A percentile compares a stretch with the other conserved stretches of the same genome.
Evolutionary conservation across 805 yeast species (phyloP).

Genomic region (Myxozyma neotropica): DNA sequence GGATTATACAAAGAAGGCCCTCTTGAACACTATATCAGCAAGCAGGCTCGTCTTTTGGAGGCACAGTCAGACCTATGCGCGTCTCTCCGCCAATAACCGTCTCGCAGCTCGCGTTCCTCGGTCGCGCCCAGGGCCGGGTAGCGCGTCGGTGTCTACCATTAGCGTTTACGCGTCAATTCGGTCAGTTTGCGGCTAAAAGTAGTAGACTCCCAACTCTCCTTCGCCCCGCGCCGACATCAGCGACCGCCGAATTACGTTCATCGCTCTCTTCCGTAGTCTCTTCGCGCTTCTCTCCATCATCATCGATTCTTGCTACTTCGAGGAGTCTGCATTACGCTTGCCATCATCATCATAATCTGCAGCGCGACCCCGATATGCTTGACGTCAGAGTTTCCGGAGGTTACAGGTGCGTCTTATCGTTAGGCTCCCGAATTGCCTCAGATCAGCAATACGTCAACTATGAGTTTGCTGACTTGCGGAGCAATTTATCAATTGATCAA

Average conservation of each 20-base stretch:
- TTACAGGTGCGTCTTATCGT: conserved; percentile 11
- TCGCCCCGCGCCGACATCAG: neutral
- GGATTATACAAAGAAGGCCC: too few species aligned
- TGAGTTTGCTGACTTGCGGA: neutral
- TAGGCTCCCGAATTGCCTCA: neutral
- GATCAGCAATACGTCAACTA: neutral
- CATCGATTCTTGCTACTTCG: neutral
- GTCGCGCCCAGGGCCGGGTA: conserved; percentile 20
- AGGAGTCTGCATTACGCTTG: conserved; percentile 21
- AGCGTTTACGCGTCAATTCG: conserved; percentile 1
- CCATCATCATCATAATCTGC: conserved; percentile 19
- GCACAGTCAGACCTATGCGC: neutral
- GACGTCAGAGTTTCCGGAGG: conserved; percentile 29
- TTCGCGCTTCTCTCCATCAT: neutral
- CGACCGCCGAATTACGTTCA: neutral
- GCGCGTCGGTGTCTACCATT: conserved; percentile 12
- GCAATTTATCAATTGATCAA: neutral
- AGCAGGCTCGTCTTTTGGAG: neutral
- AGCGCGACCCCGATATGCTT: conserved; percentile 30
- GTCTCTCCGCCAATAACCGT: conserved; percentile 2
- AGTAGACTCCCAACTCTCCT: neutral
- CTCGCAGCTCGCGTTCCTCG: neutral
- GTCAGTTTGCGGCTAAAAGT: conserved; percentile 6
- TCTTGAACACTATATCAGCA: too few species aligned
- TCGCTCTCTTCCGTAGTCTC: neutral